Evolutionary conservation across 768 basidiomycete species (phyloP), one percentile per base, ranked within the genome.

Genomic region (Lactarius tabidus): DNA sequence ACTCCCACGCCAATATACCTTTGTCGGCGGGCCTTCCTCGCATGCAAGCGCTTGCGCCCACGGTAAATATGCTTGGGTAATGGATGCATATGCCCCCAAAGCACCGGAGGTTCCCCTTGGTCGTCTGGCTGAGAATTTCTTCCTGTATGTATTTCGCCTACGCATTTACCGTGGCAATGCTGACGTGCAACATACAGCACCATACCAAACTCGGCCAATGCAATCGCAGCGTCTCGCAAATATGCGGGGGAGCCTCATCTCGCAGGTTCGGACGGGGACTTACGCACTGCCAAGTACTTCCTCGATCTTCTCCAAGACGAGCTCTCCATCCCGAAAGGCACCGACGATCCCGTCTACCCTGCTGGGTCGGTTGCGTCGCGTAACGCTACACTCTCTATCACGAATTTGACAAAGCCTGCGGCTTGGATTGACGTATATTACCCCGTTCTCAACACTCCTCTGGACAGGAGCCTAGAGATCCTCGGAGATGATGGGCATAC

Each of bases 371-470:
- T 76, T 12, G 79, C 81, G 59, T 91, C 90, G 35, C 87, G 86
- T 59, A 79, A 83, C 53, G 84, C 90, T 6, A 93, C 90, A 0
- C 78, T 90, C 18, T 73, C 75, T 23, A 77, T 85, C 48, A 71
- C 76, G 8, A 77, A 77, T 6, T 77, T 81, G 43, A 75, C 70
- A 35, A 75, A 73, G 29, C 88, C 89, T 2, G 81, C 77, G 0
- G 90, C 88, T 63, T 94, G 92, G 92, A 85, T 93, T 64, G 91
- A 93, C 69, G 81, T 83, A 41, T 97, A 98, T 75, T 96, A 90
- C 75, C 94, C 95, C 2, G 80, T 94, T 48, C 77, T 96, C 78
- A 93, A 96, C 75, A 89, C 85, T 0, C 86, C 91, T 1, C 78
- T 88, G 8, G 83, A 88, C 60, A 84, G 86, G 57, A 82, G 81